Percentiles rank a stretch among this genome's conserved stretches.
These are phyloP conservation scores for Hypholoma fasciculare DNA, from an alignment of 768 basidiomycete species.

Conservation along the genomic window DNA sequence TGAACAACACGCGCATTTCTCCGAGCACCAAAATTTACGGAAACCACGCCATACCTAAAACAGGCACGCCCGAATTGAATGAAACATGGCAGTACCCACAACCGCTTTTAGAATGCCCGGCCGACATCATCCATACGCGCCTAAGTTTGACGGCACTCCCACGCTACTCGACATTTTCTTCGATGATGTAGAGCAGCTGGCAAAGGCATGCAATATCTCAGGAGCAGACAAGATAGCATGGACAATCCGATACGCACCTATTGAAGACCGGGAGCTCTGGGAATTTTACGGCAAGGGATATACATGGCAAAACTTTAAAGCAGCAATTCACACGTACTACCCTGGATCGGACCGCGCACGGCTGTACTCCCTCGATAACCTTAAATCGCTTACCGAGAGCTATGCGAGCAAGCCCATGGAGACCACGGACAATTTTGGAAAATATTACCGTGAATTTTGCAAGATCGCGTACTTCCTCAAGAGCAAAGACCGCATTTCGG, in stretches of 20 bases:
- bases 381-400: background rate
- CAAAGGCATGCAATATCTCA: background rate
- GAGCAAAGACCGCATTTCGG: background rate
- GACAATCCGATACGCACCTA: background rate
- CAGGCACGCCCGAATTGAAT: background rate
- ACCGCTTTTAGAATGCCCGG: background rate
- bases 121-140: background rate
- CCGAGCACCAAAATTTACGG: background rate
- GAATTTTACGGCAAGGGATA: background rate
- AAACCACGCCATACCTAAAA: background rate
- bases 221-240: background rate
- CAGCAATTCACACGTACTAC: background rate
- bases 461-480: background rate
- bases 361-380: background rate
- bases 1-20: too few relatives aligned
- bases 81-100: background rate
- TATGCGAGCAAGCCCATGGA: background rate
- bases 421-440: background rate
- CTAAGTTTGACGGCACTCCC: background rate
- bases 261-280: background rate
- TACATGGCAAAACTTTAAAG: background rate
- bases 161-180: background rate
- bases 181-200: background rate
- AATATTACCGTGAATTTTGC: background rate
- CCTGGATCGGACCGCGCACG: background rate